phyloP scores from a whole-genome alignment of 208 protist genomes.

The Acanthamoeba healyi region DNA sequence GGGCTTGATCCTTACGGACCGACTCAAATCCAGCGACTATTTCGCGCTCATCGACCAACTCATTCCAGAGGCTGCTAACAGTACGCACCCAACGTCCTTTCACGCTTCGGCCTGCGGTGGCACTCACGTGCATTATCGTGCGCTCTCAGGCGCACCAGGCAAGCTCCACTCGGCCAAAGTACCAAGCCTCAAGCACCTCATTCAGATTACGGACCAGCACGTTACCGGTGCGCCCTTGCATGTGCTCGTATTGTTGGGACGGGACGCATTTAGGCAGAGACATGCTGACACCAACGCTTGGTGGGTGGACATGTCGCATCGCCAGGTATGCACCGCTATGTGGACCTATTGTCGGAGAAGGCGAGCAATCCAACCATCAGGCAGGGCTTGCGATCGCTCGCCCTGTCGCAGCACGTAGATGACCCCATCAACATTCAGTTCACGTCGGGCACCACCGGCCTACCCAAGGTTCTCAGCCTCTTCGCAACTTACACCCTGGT shows the following conservation, averaged over 20 bases:
- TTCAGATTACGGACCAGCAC: conserved; percentile 60
- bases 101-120: no score
- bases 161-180: conserved; percentile 32
- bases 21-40: conserved; percentile 84
- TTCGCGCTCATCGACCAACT: conserved; percentile 65
- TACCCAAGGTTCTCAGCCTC: conserved; percentile 82
- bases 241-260: no score
- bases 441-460: conserved; percentile 89
- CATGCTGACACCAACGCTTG: no score
- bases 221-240: not conserved
- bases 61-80: conserved; percentile 5
- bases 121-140: not conserved
- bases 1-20: conserved; percentile 80
- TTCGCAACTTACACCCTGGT: no score
- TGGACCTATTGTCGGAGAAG: conserved; percentile 46
- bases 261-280: no score
- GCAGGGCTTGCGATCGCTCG: not conserved
- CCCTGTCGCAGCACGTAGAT: conserved; percentile 35
- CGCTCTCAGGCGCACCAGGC: not conserved
- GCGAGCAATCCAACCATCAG: not conserved
- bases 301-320: not conserved
- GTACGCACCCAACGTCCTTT: no score
- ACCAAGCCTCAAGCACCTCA: conserved; percentile 70
- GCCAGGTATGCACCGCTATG: conserved; percentile 24
- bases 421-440: conserved; percentile 91